Evolutionary conservation across 352 stramenopile species (phyloP).

Genomic region (Globisporangium cylindrosporum): DNA sequence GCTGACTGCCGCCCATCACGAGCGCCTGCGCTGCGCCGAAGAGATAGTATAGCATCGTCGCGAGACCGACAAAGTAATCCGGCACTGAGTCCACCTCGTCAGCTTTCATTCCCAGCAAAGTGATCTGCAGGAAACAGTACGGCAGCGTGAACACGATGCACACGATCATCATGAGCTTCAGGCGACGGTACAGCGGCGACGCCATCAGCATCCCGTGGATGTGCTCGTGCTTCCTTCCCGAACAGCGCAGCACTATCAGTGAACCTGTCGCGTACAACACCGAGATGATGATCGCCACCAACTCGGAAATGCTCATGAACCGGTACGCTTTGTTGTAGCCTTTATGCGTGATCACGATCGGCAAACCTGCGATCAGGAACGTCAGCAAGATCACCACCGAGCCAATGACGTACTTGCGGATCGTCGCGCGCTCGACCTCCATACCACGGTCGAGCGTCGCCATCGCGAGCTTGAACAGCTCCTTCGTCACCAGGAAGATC

Average conservation of each 20-base stretch:
- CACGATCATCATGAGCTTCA: constrained; percentile 67
- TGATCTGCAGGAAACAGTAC: constrained; percentile 56
- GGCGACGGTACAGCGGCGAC: constrained; percentile 59
- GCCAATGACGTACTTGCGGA: constrained; percentile 41
- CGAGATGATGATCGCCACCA: constrained; percentile 43
- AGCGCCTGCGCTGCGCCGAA: constrained; percentile 59
- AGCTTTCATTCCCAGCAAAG: constrained; percentile 37
- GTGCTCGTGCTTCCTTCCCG: constrained; percentile 64
- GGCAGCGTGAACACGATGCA: constrained; percentile 62
- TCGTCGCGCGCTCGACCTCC: constrained; percentile 44
- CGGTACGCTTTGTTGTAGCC: constrained; percentile 52
- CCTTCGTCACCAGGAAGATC: constrained; percentile 53
- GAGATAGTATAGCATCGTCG: constrained; percentile 66
- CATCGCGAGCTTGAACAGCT: constrained; percentile 65
- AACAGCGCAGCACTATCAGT: constrained; percentile 39
- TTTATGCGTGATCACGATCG: constrained; percentile 41
- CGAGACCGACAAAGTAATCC: constrained; percentile 50
- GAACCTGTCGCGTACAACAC: constrained; percentile 42
- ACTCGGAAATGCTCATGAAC: constrained; percentile 54
- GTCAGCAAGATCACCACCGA: constrained; percentile 28
- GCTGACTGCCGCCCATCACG: constrained; percentile 66
- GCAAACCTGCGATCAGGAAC: constrained; percentile 33
- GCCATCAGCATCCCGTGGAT: constrained; percentile 64
- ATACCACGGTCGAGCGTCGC: constrained; percentile 50
- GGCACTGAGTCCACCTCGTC: constrained; percentile 43